A percentile compares a stretch with the other conserved stretches of the same genome.
Evolutionary conservation across 2,329 filamentous ascomycete species (phyloP).

Genomic region (Coleophoma eucalyptorum): DNA sequence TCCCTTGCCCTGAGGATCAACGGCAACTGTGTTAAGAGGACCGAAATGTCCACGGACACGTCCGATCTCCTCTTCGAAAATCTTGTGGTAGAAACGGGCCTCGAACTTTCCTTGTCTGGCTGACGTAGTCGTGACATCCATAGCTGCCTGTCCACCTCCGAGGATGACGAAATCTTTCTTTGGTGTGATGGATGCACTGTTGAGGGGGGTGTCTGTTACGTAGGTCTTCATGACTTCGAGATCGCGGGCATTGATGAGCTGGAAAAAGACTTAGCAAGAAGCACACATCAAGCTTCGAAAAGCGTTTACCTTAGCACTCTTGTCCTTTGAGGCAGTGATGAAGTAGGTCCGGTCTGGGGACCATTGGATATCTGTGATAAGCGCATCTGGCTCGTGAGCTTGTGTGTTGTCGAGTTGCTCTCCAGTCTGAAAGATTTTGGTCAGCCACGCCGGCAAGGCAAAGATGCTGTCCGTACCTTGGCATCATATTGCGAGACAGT

Average conservation of each 20-base stretch:
- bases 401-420: constrained; percentile 77
- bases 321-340: constrained; percentile 97
- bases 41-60: constrained; percentile 97
- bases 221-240: constrained; percentile 94
- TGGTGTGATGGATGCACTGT: constrained; percentile 88
- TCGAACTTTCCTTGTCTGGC: constrained; percentile 98
- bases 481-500: constrained; percentile 87
- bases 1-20: constrained; percentile 84
- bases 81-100: constrained; percentile 98
- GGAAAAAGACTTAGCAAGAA: constrained; percentile 7
- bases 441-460: constrained; percentile 7
- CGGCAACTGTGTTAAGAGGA: constrained; percentile 81
- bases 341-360: constrained; percentile 92
- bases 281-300: not conserved
- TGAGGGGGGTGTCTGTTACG: constrained; percentile 86
- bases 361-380: constrained; percentile 90
- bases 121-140: constrained; percentile 95
- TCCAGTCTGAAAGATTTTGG: constrained; percentile 52
- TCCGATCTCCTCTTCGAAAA: constrained; percentile 98
- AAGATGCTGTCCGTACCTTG: constrained; percentile 53
- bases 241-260: constrained; percentile 80
- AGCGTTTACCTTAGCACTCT: constrained; percentile 75
- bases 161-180: constrained; percentile 98
- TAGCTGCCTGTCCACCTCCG: constrained; percentile 95
- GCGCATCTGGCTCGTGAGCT: constrained; percentile 78